Conservation (phyloP, 176 grass and related monocot genomes). For the Thinopyrum elongatum region DNA sequence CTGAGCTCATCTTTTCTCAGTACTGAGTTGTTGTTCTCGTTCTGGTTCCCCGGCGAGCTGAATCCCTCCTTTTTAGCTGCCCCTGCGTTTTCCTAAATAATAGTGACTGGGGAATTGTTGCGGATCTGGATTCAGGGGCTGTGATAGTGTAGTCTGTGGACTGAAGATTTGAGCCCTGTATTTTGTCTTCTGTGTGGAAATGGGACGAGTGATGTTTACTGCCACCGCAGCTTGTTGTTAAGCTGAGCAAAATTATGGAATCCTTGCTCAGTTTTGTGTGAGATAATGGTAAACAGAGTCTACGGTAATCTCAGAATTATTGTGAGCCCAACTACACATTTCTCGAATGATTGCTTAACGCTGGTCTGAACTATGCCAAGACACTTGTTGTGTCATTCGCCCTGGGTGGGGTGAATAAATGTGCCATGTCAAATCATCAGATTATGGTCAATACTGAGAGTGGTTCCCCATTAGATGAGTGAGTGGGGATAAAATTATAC, state of each 20-base stretch:
- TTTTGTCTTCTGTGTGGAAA: background rate
- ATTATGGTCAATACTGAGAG: background rate
- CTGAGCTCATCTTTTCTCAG: background rate
- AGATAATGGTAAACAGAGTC: background rate
- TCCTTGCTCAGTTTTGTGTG: background rate
- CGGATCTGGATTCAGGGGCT: background rate
- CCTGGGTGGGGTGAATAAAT: background rate
- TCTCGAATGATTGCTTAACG: background rate
- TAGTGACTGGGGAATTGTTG: background rate
- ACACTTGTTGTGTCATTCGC: background rate
- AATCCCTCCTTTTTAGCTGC: background rate
- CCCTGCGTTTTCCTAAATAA: background rate
- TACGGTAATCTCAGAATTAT: background rate
- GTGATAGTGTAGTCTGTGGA: background rate
- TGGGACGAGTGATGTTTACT: background rate
- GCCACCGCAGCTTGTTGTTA: background rate
- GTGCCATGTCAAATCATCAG: background rate
- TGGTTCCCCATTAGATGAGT: background rate
- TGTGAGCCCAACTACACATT: background rate
- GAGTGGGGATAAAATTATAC: background rate
- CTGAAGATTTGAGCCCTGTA: background rate
- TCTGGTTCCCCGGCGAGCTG: background rate
- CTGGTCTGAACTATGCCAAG: background rate
- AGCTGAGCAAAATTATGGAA: background rate
- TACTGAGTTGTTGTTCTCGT: background rate